Percentiles rank a stretch among this genome's conserved stretches.
Conservation (phyloP, 1,284 basidiomycete genomes). For the Rhodotorula sp. region DNA sequence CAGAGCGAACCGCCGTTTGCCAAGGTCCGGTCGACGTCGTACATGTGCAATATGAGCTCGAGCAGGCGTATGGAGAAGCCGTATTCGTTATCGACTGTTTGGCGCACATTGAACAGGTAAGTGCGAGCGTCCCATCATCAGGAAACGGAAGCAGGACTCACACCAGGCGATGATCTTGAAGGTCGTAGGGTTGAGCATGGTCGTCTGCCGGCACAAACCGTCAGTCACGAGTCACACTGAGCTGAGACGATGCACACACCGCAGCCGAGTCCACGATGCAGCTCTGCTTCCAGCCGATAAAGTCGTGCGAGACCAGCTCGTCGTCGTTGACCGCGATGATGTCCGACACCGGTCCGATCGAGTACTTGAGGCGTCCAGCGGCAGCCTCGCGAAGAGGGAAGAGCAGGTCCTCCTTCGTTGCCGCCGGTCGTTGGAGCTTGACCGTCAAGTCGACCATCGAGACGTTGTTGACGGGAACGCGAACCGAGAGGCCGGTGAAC, state of each 20-base stretch:
- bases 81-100: too few species aligned
- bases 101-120: conserved; percentile 27
- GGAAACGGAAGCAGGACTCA: background rate
- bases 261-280: conserved; percentile 51
- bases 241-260: conserved; percentile 38
- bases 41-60: conserved; percentile 45
- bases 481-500: conserved; percentile 49
- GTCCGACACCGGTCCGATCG: conserved; percentile 18
- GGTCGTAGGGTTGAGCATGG: conserved; percentile 48
- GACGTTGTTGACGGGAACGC: conserved; percentile 53
- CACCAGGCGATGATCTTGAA: conserved; percentile 50
- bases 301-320: conserved; percentile 52
- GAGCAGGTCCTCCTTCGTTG: conserved; percentile 49
- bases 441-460: conserved; percentile 52
- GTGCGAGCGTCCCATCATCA: background rate
- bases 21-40: conserved; percentile 42
- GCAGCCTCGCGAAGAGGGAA: conserved; percentile 48
- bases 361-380: conserved; percentile 25
- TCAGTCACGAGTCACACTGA: too few species aligned
- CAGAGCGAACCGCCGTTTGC: too few species aligned
- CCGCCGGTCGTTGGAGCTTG: conserved; percentile 47
- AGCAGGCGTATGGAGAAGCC: conserved; percentile 27
- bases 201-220: conserved; percentile 16
- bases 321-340: conserved; percentile 51
- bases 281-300: conserved; percentile 47